phyloP scores from a whole-genome alignment of 768 basidiomycete species.

The Cystoderma amianthinum region DNA sequence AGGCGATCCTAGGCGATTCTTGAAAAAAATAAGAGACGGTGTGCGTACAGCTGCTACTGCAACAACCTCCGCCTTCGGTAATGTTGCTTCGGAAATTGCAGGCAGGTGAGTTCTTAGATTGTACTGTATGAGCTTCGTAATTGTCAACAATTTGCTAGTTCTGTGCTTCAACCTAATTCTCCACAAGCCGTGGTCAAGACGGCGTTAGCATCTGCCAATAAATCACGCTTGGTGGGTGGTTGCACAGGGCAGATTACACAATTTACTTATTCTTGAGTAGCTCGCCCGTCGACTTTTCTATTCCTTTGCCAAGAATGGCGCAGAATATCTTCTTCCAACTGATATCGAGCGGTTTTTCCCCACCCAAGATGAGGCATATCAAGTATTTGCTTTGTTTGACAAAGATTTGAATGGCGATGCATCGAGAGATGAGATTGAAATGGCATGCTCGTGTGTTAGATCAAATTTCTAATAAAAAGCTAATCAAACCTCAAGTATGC shows the following conservation, averaged over 20 bases:
- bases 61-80: conserved; percentile 66
- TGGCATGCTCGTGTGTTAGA: conserved; percentile 60
- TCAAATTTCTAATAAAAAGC: too few relatives aligned
- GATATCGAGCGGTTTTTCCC: conserved; percentile 74
- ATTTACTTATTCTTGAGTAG: conserved; percentile 20
- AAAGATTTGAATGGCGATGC: conserved; percentile 69
- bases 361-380: conserved; percentile 56
- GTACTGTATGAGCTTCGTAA: neutral
- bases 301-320: conserved; percentile 63
- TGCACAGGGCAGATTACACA: neutral
- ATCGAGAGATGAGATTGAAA: conserved; percentile 68
- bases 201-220: conserved; percentile 74
- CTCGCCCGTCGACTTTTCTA: conserved; percentile 84
- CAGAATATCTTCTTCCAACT: conserved; percentile 50
- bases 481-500: too few relatives aligned
- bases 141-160: conserved; percentile 24
- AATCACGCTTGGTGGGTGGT: conserved; percentile 52
- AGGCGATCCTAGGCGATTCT: conserved; percentile 52
- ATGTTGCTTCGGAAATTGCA: conserved; percentile 49
- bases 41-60: conserved; percentile 70
- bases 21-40: conserved; percentile 68
- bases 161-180: conserved; percentile 85
- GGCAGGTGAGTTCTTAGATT: conserved; percentile 28
- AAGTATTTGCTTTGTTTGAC: conserved; percentile 65
- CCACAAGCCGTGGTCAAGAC: conserved; percentile 76